These are phyloP conservation scores for Pseudogymnoascus sp. DNA, from an alignment of 2,329 filamentous ascomycete species.

Conservation along the genomic window DNA sequence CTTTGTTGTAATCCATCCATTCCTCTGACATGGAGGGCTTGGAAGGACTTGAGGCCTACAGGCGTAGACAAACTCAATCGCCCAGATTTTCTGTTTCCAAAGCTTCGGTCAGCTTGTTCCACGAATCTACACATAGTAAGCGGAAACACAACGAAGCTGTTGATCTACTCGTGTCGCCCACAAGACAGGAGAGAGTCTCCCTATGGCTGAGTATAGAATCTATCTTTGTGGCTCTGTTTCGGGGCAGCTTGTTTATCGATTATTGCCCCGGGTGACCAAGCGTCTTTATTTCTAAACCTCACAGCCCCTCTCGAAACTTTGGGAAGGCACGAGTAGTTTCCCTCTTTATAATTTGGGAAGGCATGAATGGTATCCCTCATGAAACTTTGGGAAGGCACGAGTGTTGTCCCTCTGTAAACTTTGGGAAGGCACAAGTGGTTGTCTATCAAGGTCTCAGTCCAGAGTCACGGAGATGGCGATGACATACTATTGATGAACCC, in stretches of 20 bases:
- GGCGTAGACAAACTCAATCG: not conserved
- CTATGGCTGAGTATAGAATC: too few relatives aligned
- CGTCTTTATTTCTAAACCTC: too few relatives aligned
- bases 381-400: not conserved
- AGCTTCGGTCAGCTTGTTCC: not conserved
- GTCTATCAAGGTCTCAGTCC: not conserved
- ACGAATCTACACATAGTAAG: not conserved
- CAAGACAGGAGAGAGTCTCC: too few relatives aligned
- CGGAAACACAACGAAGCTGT: too few relatives aligned
- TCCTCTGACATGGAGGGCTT: not conserved
- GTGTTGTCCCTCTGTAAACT: not conserved
- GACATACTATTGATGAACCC: not conserved
- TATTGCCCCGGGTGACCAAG: not conserved
- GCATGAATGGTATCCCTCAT: not conserved
- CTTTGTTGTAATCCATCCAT: not conserved
- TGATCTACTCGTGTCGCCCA: not conserved
- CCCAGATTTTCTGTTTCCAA: not conserved
- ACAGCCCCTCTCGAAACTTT: not conserved
- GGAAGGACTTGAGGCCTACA: not conserved
- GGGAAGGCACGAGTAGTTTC: not conserved
- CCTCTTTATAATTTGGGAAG: not conserved
- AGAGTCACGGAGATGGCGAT: not conserved
- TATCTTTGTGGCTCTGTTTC: not conserved
- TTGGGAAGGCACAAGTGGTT: not conserved
- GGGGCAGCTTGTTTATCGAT: not conserved